Evolutionary conservation across 441 rosid genomes (phyloP), one percentile per base, ranked within the genome.

Genomic region (Iberis amara): DNA sequence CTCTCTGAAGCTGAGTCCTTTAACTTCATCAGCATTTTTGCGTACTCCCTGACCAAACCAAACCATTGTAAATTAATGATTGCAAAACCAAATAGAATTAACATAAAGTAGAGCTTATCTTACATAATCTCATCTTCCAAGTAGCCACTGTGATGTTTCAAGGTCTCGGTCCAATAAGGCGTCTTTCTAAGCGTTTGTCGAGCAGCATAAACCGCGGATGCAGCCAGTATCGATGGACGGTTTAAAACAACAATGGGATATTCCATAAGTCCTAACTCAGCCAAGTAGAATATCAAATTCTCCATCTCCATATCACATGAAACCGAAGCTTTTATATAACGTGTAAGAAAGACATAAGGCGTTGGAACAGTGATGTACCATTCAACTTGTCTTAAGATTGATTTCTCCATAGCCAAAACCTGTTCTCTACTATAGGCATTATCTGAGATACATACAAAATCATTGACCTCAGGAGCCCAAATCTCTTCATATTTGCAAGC

Each of bases 401-500:
- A 47, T 54, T 81, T 81, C 77, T 81, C 84, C 87, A 72, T 74
- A 30, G 61, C 64, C 33, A 70, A 36, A 0, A 78, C 57, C 45
- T 80, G 66, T 18, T 74, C 63, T 32, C 76, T 68, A n/a, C n/a
- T 45, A 58, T 89, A 89, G 44, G 97, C 97, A 68, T 67, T 83
- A 51, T 89, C 97, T 2, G 95, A 83, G 50, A 89, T 86, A 45
- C 80, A 76, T 41, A 89, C 79, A 40, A 89, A 64, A 59, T 89
- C 97, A 38, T 73, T 88, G 2, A 86, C 89, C n/a, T 75, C 69
- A 8, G 97, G 95, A 38, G 83, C 94, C 1, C 86, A 75, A 44
- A 89, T 90, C 73, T 86, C 95, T 74, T 86, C 97, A 40, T 89
- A 89, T 68, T 89, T 89, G 85, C 95, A 89, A 11, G 95, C 97